These are phyloP conservation scores for Cercospora canescens DNA, from an alignment of 2,329 filamentous ascomycete species.

Conservation along the genomic window DNA sequence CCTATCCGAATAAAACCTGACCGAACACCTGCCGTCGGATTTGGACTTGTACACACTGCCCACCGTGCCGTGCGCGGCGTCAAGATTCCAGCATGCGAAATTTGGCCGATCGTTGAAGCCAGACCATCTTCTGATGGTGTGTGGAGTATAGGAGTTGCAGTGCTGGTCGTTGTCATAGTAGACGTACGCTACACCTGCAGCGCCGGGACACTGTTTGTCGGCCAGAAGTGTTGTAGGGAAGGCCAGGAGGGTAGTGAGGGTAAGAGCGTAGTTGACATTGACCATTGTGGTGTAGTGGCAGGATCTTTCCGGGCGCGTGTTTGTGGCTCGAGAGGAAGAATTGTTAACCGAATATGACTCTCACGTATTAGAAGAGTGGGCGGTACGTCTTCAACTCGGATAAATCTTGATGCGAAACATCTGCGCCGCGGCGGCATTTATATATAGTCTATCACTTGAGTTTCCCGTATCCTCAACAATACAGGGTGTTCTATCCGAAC, in stretches of 20 bases:
- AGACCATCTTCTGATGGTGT: neutral
- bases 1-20: neutral
- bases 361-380: neutral
- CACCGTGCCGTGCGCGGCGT: neutral
- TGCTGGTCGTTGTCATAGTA: neutral
- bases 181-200: neutral
- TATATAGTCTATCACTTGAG: neutral
- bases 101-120: neutral
- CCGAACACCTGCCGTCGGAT: neutral
- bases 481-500: too few relatives aligned
- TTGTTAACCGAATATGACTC: neutral
- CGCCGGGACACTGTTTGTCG: neutral
- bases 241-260: neutral
- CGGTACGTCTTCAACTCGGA: neutral
- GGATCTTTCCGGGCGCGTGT: neutral
- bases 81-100: neutral
- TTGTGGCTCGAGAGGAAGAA: neutral
- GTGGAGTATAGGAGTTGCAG: neutral
- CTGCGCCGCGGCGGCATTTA: neutral
- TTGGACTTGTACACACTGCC: neutral
- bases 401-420: neutral
- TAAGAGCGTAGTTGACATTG: neutral
- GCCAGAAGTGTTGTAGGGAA: neutral
- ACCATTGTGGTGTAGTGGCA: neutral
- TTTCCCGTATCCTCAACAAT: neutral